Base-by-base conservation (phyloP, 441 rosid genomes). In the Populus hybrid region DNA sequence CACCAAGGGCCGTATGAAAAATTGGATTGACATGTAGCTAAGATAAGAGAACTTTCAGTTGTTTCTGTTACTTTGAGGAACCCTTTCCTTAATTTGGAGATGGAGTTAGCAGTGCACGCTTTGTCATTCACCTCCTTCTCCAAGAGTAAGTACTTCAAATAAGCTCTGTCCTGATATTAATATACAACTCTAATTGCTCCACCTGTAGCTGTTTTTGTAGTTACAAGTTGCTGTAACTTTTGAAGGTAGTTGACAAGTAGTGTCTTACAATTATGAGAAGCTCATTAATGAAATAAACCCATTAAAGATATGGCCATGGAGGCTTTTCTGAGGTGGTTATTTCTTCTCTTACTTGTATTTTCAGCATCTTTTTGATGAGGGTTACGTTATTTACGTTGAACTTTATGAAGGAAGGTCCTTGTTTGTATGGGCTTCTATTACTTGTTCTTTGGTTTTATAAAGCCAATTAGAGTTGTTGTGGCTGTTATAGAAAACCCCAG, bases 31-130 rank as follows among this genome's bases (percentile, higher is more conserved):
- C 35, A 36, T 14, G 12, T 4, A 3, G 53, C 34, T 64, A 24
- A 28, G 68, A 70, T 40, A 75, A 57, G 71, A 69, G 63, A 4
- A 63, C 46, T 0, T 34, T 40, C 46, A 40, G 46, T 40, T 40
- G 69, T 77, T 38, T 69, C 28, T 11, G 53, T 46, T 46, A 46
- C 53, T 46, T 46, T 3, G 1, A 46, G 53, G 18, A 46, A 4
- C 53, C 16, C 53, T 4, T 42, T 46, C 18, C 28, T 61, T 3
- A 21, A 61, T 23, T 7, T 67, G 69, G 63, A 40, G 73, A 88
- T 89, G 95, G 93, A 87, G 84, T 86, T 87, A 80, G 83, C 85
- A 26, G 34, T 87, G 34, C 89, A 59, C 64, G 74, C 82, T 69
- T 69, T 82, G 61, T 81, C 85, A 9, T 75, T 82, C 70, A 76